Evolutionary conservation across 768 basidiomycete species (phyloP), one percentile per base, ranked within the genome.

Genomic region (Auriscalpium orientale): DNA sequence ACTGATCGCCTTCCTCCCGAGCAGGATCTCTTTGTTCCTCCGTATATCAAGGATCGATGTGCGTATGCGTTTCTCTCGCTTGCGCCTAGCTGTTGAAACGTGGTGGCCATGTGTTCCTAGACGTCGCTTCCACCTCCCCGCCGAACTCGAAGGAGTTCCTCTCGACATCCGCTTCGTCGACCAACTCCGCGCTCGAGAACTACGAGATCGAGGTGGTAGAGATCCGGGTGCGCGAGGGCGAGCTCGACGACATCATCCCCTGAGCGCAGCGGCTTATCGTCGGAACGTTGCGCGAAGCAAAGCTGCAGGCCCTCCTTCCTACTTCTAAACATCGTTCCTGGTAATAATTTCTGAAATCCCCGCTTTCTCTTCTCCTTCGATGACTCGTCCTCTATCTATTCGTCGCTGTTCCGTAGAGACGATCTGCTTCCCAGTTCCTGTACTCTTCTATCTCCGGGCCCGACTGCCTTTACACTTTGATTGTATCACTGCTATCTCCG

Each of bases 21-120:
- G 12, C 52, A 91, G 89, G 90, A 92, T 61, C 76, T 92, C 18
- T 92, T 92, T 62, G 84, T 92, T 15, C 90, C 90, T 18, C 87
- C 90, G 5, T 92, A 91, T 64, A 89, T 90, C 74, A 91, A 92
- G 70, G 90, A 92, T 67, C 75, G 90, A 80, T 92, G 90, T 91
- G 69, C 71, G 89, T 82, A 49, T 59, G 46, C 59, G 59, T 58
- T 51, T 53, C 48, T 36, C 62, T 54, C 57, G 34, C 46, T 45
- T 56, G 38, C 58, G 59, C 45, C 56, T 50, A 61, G 65, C 61
- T 63, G 68, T 54, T 59, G 34, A 37, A 28, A 28, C 28, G 28
- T 28, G 28, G 28, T 28, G 28, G 7, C 48, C 18, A 37, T 47
- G 37, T 59, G 35, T 56, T 58, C 54, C 10, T 50, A 91, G 89